These are phyloP conservation scores for Kokia cookei DNA, from an alignment of 441 rosid species.

Conservation along the genomic window DNA sequence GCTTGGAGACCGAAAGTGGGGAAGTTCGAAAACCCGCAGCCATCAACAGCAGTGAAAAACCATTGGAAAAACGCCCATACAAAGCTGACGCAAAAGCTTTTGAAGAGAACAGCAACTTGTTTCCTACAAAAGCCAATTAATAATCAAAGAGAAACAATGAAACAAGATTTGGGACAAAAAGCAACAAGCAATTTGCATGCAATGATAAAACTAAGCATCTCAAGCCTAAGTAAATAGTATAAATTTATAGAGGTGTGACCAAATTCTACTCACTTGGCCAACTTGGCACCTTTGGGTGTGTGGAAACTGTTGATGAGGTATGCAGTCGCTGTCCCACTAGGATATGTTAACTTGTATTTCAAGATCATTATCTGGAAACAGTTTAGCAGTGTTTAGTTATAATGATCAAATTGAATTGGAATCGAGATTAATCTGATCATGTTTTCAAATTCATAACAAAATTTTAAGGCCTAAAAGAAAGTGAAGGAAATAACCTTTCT, in stretches of 20 bases:
- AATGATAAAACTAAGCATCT: background rate
- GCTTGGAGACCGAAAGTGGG: constrained; percentile 83
- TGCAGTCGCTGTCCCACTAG: constrained; percentile 93
- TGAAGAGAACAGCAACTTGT: constrained; percentile 63
- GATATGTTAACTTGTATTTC: constrained; percentile 76
- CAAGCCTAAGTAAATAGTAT: background rate
- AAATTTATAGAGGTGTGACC: background rate
- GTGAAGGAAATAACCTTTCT: constrained; percentile 46
- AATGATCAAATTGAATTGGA: too few relatives aligned
- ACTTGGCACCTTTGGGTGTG: constrained; percentile 84
- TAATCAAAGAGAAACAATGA: background rate
- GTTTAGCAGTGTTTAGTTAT: too few relatives aligned
- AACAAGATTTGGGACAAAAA: background rate
- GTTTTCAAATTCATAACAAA: too few relatives aligned
- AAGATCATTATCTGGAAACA: constrained; percentile 61
- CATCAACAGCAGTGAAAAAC: constrained; percentile 62
- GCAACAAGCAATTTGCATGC: background rate
- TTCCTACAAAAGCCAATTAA: constrained; percentile 38
- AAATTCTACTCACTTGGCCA: constrained; percentile 53
- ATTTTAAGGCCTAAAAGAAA: background rate
- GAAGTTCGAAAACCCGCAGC: constrained; percentile 70
- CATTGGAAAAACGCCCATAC: constrained; percentile 80
- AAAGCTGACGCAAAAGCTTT: constrained; percentile 51
- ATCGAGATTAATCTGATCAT: too few relatives aligned
- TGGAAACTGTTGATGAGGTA: constrained; percentile 92